These are phyloP conservation scores for Wickerhamomyces chambardii DNA, from an alignment of 805 yeast species.

Conservation along the genomic window DNA sequence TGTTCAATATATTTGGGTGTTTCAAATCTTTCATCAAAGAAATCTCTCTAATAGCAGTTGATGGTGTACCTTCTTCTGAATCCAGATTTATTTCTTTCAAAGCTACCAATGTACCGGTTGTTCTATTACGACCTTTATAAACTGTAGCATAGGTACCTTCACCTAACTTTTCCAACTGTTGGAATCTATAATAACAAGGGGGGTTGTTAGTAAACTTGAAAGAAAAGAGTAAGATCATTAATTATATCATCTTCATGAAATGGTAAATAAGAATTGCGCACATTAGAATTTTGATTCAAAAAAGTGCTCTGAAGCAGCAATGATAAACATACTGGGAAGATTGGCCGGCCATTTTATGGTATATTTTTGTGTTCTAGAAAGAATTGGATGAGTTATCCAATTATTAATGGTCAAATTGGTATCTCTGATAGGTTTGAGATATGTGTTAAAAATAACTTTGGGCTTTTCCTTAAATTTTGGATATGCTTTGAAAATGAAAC, in stretches of 20 bases:
- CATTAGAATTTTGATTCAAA: no score
- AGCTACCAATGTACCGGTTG: constrained; percentile 87
- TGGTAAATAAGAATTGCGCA: no score
- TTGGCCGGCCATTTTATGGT: constrained; percentile 11
- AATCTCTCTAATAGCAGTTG: constrained; percentile 95
- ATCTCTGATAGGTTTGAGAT: no score
- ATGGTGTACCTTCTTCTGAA: constrained; percentile 95
- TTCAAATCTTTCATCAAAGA: constrained; percentile 91
- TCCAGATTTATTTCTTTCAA: constrained; percentile 91
- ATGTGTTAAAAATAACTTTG: not conserved
- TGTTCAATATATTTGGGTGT: constrained; percentile 85
- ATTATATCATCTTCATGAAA: no score
- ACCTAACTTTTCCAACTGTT: constrained; percentile 69
- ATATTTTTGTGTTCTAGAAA: no score
- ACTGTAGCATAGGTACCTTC: constrained; percentile 99
- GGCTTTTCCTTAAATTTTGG: no score
- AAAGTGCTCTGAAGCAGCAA: no score
- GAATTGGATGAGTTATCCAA: no score
- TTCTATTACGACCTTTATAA: constrained; percentile 82
- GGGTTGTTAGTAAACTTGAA: not conserved
- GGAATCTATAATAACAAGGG: constrained; percentile 14
- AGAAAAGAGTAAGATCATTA: no score
- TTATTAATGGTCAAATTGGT: no score
- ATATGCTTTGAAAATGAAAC: no score
- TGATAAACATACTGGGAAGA: constrained; percentile 15